Conservation (phyloP, 176 grass and related monocot genomes). For the Triticum turgidum region DNA sequence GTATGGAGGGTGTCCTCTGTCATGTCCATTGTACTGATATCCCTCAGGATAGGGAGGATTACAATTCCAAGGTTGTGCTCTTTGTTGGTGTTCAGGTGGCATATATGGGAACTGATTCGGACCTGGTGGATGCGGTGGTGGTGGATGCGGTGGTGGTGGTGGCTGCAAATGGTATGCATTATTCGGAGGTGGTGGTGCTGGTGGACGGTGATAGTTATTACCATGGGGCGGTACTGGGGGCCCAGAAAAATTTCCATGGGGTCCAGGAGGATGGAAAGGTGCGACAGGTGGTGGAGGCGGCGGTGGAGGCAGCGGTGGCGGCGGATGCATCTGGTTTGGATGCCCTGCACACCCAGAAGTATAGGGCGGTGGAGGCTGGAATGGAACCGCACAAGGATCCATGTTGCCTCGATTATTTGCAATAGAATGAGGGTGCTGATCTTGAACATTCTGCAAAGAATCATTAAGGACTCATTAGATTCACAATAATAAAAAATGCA, state of each 20-base stretch:
- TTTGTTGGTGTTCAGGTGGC: constrained; percentile 56
- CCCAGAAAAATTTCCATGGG: constrained; percentile 40
- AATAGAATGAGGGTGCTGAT: constrained; percentile 48
- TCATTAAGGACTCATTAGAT: constrained; percentile 18
- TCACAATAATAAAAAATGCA: neutral
- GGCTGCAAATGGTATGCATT: constrained; percentile 70
- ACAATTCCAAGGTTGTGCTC: constrained; percentile 55
- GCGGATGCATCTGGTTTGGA: constrained; percentile 60
- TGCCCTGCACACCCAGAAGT: constrained; percentile 52
- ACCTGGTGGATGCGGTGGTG: constrained; percentile 7
- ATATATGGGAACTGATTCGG: constrained; percentile 71
- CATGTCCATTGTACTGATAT: constrained; percentile 51
- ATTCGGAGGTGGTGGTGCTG: constrained; percentile 47
- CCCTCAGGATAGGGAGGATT: constrained; percentile 48
- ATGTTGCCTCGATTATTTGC: constrained; percentile 39
- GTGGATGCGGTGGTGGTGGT: constrained; percentile 62
- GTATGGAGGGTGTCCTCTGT: constrained; percentile 49
- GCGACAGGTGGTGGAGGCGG: constrained; percentile 19
- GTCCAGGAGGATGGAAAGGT: constrained; percentile 39
- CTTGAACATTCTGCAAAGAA: constrained; percentile 75
- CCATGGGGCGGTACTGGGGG: constrained; percentile 49
- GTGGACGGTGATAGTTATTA: constrained; percentile 68
- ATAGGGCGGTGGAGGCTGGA: constrained; percentile 49
- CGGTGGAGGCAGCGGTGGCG: constrained; percentile 39
- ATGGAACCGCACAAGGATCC: constrained; percentile 40